A percentile compares a stretch with the other conserved stretches of the same genome.
These are phyloP conservation scores for Funneliformis caledonium DNA, from an alignment of 371 early-diverging fungal genomes.

Conservation along the genomic window DNA sequence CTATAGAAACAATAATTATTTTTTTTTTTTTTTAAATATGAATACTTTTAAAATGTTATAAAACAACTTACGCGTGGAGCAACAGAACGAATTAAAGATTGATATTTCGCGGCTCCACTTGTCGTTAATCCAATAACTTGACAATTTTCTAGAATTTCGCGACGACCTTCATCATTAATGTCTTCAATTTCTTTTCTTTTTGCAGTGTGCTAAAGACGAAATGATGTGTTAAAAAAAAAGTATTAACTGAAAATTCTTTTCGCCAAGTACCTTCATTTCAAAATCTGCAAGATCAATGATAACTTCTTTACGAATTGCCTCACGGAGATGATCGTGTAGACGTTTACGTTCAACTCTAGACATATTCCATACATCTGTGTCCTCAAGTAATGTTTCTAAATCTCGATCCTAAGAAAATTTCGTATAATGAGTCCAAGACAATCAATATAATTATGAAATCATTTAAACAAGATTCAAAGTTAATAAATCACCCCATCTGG, in stretches of 20 bases:
- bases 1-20: slow-evolving; percentile 43
- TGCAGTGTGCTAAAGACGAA: slow-evolving; percentile 28
- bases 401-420: slow-evolving; percentile 38
- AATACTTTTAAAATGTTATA: background rate
- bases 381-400: slow-evolving; percentile 41
- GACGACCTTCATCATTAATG: slow-evolving; percentile 30
- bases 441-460: slow-evolving; percentile 35
- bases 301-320: slow-evolving; percentile 39
- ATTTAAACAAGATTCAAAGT: background rate
- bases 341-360: slow-evolving; percentile 46
- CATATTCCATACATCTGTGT: slow-evolving; percentile 53
- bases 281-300: slow-evolving; percentile 39
- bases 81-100: slow-evolving; percentile 55
- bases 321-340: slow-evolving; percentile 48
- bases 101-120: slow-evolving; percentile 51
- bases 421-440: background rate
- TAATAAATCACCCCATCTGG: background rate
- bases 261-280: slow-evolving; percentile 37
- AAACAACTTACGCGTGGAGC: slow-evolving; percentile 47
- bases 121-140: slow-evolving; percentile 59
- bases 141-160: background rate
- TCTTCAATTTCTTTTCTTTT: slow-evolving; percentile 41
- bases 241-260: background rate
- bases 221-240: background rate
- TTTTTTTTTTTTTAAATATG: background rate